These are phyloP conservation scores for Cryoendolithus antarcticus DNA, from an alignment of 2,329 filamentous ascomycete species.

Conservation along the genomic window DNA sequence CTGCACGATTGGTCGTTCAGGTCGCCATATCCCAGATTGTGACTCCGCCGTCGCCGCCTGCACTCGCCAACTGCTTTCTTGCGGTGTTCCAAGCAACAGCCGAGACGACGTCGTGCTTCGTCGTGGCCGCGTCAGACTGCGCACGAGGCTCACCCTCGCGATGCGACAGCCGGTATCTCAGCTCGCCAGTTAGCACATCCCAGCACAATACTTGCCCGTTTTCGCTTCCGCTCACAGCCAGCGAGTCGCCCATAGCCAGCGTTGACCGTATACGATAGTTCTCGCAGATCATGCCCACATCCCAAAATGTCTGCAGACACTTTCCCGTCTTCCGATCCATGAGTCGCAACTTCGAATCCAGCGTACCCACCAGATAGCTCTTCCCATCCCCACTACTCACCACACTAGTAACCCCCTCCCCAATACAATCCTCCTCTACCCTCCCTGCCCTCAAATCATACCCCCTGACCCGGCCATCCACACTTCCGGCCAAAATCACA, in stretches of 20 bases:
- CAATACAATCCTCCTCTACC: slow-evolving; percentile 53
- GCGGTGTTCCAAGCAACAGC: slow-evolving; percentile 36
- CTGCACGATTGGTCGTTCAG: neutral
- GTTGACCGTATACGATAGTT: slow-evolving; percentile 63
- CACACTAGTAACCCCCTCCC: slow-evolving; percentile 56
- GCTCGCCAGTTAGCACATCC: slow-evolving; percentile 66
- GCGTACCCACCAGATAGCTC: slow-evolving; percentile 58
- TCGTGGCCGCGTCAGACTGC: slow-evolving; percentile 21
- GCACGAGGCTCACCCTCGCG: slow-evolving; percentile 13
- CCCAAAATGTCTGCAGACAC: slow-evolving; percentile 59
- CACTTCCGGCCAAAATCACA: slow-evolving; percentile 60
- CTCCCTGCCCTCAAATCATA: slow-evolving; percentile 75
- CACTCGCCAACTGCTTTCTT: slow-evolving; percentile 37
- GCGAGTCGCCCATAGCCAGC: slow-evolving; percentile 63
- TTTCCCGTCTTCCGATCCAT: slow-evolving; percentile 68
- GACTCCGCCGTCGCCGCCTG: slow-evolving; percentile 35
- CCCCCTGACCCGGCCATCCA: slow-evolving; percentile 67
- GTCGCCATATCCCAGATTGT: slow-evolving; percentile 20
- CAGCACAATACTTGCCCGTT: slow-evolving; percentile 63
- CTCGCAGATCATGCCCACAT: slow-evolving; percentile 47
- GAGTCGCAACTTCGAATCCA: slow-evolving; percentile 67
- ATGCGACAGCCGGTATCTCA: slow-evolving; percentile 49
- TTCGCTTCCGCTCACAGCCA: slow-evolving; percentile 73
- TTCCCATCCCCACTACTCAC: slow-evolving; percentile 58
- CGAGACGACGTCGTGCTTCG: slow-evolving; percentile 35